These are phyloP conservation scores for Penicillium sp. DNA, from an alignment of 2,329 filamentous ascomycete genomes.

Conservation along the genomic window DNA sequence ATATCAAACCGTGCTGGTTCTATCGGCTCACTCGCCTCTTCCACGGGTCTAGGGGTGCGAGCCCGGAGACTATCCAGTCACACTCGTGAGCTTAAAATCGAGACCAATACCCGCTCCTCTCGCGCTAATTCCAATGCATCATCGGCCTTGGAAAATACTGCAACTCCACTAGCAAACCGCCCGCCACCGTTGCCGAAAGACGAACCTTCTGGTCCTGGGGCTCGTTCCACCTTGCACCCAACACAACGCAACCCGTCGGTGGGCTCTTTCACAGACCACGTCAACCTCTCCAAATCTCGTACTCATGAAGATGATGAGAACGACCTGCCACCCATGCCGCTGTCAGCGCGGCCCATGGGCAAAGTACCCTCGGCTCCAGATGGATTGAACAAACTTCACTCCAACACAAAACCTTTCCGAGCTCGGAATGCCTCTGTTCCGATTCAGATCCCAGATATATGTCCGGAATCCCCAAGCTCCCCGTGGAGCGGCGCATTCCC, in stretches of 20 bases:
- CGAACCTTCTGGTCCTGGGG: conserved; percentile 22
- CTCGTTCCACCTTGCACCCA: conserved; percentile 23
- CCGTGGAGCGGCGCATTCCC: conserved; percentile 69
- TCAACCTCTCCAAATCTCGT: conserved; percentile 44
- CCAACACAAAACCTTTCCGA: conserved; percentile 70
- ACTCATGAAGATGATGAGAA: conserved; percentile 46
- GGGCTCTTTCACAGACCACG: conserved; percentile 41
- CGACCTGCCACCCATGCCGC: conserved; percentile 33
- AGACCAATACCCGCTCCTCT: conserved; percentile 58
- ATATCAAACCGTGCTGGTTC: conserved; percentile 20
- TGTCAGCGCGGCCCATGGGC: conserved; percentile 37
- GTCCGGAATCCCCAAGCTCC: conserved; percentile 70
- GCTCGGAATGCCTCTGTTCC: conserved; percentile 70
- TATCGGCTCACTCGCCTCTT: conserved; percentile 23
- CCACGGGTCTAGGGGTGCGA: conserved; percentile 57
- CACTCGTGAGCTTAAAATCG: conserved; percentile 84
- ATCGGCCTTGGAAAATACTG: conserved; percentile 30
- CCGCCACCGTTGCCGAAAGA: conserved; percentile 34
- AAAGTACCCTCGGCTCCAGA: conserved; percentile 45
- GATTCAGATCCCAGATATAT: conserved; percentile 58
- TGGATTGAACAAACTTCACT: conserved; percentile 65
- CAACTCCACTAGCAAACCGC: conserved; percentile 24
- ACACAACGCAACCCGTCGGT: conserved; percentile 36
- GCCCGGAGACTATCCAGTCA: conserved; percentile 77
- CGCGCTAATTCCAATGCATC: conserved; percentile 24